Base-by-base conservation (phyloP, 2,329 filamentous ascomycete species). In the Neofusicoccum sp. region DNA sequence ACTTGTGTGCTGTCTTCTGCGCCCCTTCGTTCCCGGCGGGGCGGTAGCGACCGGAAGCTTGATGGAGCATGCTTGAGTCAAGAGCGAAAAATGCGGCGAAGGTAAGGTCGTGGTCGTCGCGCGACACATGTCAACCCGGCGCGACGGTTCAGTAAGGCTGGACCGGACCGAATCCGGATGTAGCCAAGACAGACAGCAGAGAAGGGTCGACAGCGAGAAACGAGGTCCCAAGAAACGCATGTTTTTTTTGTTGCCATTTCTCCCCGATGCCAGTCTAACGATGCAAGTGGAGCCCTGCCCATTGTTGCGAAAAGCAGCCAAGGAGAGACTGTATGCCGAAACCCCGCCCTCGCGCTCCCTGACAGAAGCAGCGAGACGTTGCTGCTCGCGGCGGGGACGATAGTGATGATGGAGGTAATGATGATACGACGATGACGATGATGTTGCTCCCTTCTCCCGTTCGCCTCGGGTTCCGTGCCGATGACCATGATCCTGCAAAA, bases 101-200 rank as follows among this genome's bases (percentile, higher is more conserved):
- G 14, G 12, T 12, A 16, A 40, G 36, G 11, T 12, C 12, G 36
- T 4, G 3, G 12, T 14, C 14, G 36, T 40, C 12, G 20, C 20
- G 20, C 20, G 20, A 20, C 20, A 20, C 44, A 26, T 47, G 28
- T 31, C 20, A 38, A 41, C 26, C 51, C 51, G 51, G 20, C 51
- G 26, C 38, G 38, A n/a, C n/a, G 51, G 51, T 41, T 56, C 51
- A 56, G 36, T 56, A 56, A 56, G 51, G 51, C 38, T 56, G 51
- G 26, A 43, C 26, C 51, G 51, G 51, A 20, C 51, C 51, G 51
- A 56, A 16, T 24, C 51, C 51, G 51, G 26, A 30, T 5, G n/a
- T 31, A 56, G 51, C 51, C 51, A 56, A 56, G 51, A 56, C 51
- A 11, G 20, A 56, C 51, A 26, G 28, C 33, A 11, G 20, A 20